phyloP scores from a whole-genome alignment of 495 filamentous ascomycete genomes.

The Tuber magnatum region DNA sequence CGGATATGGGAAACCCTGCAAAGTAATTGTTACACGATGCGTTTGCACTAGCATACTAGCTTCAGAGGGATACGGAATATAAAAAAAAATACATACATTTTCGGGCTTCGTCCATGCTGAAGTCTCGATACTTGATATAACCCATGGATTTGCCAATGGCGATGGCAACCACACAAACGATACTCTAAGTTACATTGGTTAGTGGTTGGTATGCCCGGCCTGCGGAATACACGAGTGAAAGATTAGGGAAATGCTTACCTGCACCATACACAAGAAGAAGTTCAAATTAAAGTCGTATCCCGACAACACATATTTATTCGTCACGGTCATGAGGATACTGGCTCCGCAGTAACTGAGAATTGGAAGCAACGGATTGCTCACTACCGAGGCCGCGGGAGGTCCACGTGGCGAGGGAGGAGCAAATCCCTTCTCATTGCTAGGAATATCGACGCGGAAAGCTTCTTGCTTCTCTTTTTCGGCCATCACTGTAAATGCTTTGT shows the following conservation, averaged over 20 bases:
- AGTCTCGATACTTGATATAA: slow-evolving; percentile 84
- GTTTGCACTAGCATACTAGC: slow-evolving; percentile 35
- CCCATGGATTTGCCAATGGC: slow-evolving; percentile 71
- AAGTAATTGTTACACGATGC: slow-evolving; percentile 9
- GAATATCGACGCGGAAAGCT: slow-evolving; percentile 63
- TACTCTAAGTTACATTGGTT: slow-evolving; percentile 52
- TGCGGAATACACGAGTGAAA: neutral
- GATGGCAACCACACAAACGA: slow-evolving; percentile 87
- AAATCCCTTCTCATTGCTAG: slow-evolving; percentile 48
- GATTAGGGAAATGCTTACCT: slow-evolving; percentile 55
- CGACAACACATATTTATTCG: slow-evolving; percentile 97
- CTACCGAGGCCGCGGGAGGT: slow-evolving; percentile 42
- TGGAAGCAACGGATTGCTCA: slow-evolving; percentile 68
- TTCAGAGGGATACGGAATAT: neutral
- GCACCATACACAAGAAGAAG: slow-evolving; percentile 85
- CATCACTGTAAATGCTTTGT: slow-evolving; percentile 45
- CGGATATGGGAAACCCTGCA: slow-evolving; percentile 91
- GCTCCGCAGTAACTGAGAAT: slow-evolving; percentile 87
- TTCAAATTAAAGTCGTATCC: slow-evolving; percentile 90
- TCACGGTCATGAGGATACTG: slow-evolving; percentile 96
- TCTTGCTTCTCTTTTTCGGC: slow-evolving; percentile 80
- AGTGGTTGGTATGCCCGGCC: slow-evolving; percentile 7
- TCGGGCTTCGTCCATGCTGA: slow-evolving; percentile 79
- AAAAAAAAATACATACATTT: slow-evolving; percentile 56
- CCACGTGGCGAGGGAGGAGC: slow-evolving; percentile 44